phyloP scores from a whole-genome alignment of 2,329 filamentous ascomycete species.

The Thelonectria olida region DNA sequence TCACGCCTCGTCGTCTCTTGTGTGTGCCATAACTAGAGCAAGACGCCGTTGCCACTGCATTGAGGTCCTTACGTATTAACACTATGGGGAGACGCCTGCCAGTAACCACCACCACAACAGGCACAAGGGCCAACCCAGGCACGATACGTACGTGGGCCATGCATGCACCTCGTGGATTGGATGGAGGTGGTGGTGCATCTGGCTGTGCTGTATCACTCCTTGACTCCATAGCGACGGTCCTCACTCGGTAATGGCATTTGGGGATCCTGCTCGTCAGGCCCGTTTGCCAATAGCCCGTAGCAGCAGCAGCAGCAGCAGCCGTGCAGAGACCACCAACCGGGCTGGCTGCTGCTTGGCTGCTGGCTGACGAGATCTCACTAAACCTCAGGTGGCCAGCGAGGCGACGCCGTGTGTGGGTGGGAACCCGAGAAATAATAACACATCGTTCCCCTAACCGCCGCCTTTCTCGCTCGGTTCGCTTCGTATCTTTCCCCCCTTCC shows the following conservation, averaged over 20 bases:
- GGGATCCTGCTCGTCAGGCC: constrained; percentile 12
- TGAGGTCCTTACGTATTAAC: neutral
- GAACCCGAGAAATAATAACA: constrained; percentile 29
- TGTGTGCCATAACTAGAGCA: neutral
- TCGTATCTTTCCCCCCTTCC: constrained; percentile 7
- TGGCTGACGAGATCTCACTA: constrained; percentile 37
- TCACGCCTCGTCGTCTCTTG: constrained; percentile 4
- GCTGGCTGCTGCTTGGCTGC: neutral
- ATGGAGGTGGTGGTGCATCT: neutral
- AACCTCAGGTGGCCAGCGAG: constrained; percentile 29
- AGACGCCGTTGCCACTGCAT: neutral
- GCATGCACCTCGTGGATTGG: neutral
- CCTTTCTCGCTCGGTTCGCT: constrained; percentile 20
- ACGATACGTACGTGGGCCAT: neutral
- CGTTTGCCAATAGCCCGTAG: constrained; percentile 15
- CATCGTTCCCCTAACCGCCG: constrained; percentile 24
- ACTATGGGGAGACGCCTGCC: constrained; percentile 1
- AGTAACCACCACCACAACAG: no score
- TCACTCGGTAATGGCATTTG: no score
- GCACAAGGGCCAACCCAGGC: constrained; percentile 14
- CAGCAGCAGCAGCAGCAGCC: no score
- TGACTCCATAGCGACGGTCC: constrained; percentile 9
- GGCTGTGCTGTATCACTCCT: neutral
- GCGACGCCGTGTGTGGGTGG: constrained; percentile 28
- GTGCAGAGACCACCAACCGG: constrained; percentile 1